Conservation (phyloP, 2,329 filamentous ascomycete genomes). For the Ophiosphaerella herpotricha region DNA sequence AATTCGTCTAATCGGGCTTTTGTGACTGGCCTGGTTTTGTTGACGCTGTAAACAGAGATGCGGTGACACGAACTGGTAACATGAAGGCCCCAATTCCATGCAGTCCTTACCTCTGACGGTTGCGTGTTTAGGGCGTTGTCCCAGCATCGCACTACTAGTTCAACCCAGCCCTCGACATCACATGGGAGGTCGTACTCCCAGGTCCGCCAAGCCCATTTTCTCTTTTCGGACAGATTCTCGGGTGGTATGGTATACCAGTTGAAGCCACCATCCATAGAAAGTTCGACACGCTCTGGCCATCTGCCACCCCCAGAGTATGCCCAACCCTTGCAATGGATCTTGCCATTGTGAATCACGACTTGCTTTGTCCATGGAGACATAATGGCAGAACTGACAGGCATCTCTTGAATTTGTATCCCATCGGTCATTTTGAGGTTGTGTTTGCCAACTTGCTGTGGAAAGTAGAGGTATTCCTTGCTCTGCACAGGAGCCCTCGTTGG, state of each 20-base stretch:
- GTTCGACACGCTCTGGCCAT: constrained; percentile 64
- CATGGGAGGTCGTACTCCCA: constrained; percentile 68
- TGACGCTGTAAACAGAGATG: constrained; percentile 60
- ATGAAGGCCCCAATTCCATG: constrained; percentile 69
- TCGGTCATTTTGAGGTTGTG: constrained; percentile 65
- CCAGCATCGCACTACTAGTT: constrained; percentile 51
- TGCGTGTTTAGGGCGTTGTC: constrained; percentile 54
- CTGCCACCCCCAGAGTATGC: constrained; percentile 49
- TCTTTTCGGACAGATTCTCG: constrained; percentile 65
- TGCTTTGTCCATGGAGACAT: constrained; percentile 66
- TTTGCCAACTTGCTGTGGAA: constrained; percentile 69
- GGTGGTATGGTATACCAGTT: constrained; percentile 67
- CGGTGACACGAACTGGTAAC: constrained; percentile 65
- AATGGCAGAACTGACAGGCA: constrained; percentile 71
- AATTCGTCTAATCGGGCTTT: constrained; percentile 54
- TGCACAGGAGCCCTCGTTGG: constrained; percentile 66
- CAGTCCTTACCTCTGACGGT: constrained; percentile 49
- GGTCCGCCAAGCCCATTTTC: constrained; percentile 66
- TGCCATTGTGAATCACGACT: constrained; percentile 65
- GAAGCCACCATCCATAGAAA: constrained; percentile 66
- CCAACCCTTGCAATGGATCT: constrained; percentile 58
- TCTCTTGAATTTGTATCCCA: constrained; percentile 71
- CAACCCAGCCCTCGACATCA: constrained; percentile 54
- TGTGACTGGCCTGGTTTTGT: constrained; percentile 55
- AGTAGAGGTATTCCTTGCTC: constrained; percentile 70